These are phyloP conservation scores for Thermomucor indicae-seudaticae DNA, from an alignment of 371 early-diverging fungal species.

Conservation along the genomic window DNA sequence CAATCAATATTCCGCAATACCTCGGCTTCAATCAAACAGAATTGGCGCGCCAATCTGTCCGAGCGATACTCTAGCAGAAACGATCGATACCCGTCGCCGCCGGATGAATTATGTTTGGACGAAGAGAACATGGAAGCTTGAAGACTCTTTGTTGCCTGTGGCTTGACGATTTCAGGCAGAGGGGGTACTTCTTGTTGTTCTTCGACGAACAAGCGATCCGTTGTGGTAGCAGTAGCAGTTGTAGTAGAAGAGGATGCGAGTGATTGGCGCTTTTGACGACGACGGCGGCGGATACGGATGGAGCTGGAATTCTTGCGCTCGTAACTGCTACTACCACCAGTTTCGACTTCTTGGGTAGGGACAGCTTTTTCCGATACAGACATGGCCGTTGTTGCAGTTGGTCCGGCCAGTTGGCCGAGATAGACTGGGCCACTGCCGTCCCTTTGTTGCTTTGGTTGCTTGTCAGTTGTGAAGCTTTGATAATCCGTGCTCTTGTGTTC, in stretches of 20 bases:
- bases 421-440: slow-evolving; percentile 8
- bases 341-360: slow-evolving; percentile 7
- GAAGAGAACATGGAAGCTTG: background rate
- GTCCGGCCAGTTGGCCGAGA: slow-evolving; percentile 8
- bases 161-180: slow-evolving; percentile 6
- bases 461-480: background rate
- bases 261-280: no score
- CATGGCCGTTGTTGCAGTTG: slow-evolving; percentile 1
- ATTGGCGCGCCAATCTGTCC: slow-evolving; percentile 55
- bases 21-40: slow-evolving; percentile 59
- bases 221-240: background rate
- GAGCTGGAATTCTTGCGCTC: background rate
- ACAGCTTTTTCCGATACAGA: background rate
- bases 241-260: background rate
- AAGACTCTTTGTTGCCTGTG: slow-evolving; percentile 1
- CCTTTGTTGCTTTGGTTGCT: background rate
- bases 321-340: slow-evolving; percentile 1
- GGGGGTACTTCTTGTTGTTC: no score
- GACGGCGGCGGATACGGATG: no score
- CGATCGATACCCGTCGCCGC: slow-evolving; percentile 11
- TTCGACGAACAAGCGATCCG: background rate
- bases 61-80: slow-evolving; percentile 49
- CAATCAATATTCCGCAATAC: slow-evolving; percentile 50
- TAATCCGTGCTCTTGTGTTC: slow-evolving; percentile 4
- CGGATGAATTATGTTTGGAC: background rate